Percentiles rank a stretch among this genome's conserved stretches.
These are phyloP conservation scores for Macadamia integrifolia DNA, from an alignment of 164 flowering plant species.

Conservation along the genomic window DNA sequence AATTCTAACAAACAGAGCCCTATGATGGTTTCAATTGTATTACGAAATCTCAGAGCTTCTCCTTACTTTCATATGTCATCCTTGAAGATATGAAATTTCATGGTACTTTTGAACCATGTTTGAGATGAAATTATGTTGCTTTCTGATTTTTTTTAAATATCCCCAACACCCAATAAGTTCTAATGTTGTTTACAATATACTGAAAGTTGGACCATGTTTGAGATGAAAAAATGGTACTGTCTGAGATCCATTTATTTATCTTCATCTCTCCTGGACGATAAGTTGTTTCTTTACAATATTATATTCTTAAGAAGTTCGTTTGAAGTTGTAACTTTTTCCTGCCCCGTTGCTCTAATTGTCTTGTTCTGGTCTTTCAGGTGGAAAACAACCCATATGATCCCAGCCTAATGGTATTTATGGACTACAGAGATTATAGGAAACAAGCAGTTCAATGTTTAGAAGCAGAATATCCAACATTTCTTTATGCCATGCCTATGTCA, in stretches of 20 bases:
- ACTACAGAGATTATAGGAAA: constrained; percentile 74
- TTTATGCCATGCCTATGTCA: constrained; percentile 94
- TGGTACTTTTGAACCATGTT: no score
- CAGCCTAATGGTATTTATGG: constrained; percentile 96
- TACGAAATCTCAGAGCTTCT: no score
- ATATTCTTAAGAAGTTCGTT: not conserved
- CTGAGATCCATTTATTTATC: not conserved
- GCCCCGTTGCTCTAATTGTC: not conserved
- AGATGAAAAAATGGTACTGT: not conserved
- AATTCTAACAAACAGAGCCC: no score
- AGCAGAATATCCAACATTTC: constrained; percentile 81
- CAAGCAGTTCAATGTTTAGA: constrained; percentile 42
- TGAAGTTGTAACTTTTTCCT: not conserved
- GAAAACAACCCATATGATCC: constrained; percentile 96
- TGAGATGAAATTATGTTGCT: no score
- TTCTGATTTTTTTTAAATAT: no score
- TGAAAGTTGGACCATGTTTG: no score
- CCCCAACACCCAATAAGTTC: no score
- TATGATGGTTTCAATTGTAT: no score
- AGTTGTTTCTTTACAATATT: not conserved
- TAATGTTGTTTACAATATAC: no score
- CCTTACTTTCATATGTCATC: no score
- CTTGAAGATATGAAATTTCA: no score
- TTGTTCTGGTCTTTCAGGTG: constrained; percentile 43
- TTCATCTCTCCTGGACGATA: not conserved